Base-by-base conservation (phyloP, 1,284 basidiomycete species). In the Jaminaea rosea region DNA sequence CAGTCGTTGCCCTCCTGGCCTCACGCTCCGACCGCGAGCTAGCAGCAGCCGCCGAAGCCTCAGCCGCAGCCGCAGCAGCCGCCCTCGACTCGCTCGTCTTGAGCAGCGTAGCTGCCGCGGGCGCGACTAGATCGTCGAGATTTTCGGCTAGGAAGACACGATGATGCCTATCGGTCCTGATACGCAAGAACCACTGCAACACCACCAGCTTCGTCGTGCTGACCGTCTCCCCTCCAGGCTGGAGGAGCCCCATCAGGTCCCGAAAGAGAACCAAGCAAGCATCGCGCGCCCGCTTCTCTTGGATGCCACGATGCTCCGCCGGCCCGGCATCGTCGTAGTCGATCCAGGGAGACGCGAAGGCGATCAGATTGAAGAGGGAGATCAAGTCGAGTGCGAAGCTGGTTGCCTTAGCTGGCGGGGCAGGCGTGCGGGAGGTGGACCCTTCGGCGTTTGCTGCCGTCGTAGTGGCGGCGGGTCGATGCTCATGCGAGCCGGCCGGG, bases 101-200 rank as follows among this genome's bases (percentile, higher is more conserved):
- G 8, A 47, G 37, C 9, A 59, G 26, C 4, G 39, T 23, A 21
- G 48, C 48, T 2, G 58, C 58, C 28, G 55, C 44, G 13, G 54
- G 44, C 39, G 44, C 36, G 32, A 68, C 65, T 28, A 78, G 76
- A 28, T 80, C 75, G 49, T 77, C 75, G 26, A 76, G 54, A 42
- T 80, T 75, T 24, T 69, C 67, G 17, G 76, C 68, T 56, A 87
- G 84, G 73, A 86, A 94, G 34, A 98, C 75, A 13, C 85, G 81
- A 72, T 99, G 94, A 65, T 91, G 86, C 2, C 88, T 83, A 71
- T 96, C 92, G 1, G 88, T 90, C 46, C 94, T 81, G 21, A 98
- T 78, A 10, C 90, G 84, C 77, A 92, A 83, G 53, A 94, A 73
- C 79, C 92, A 94, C 68, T 93, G 88, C 8, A 98, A 77, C 2